Percentiles rank a stretch among this genome's conserved stretches.
phyloP scores from a whole-genome alignment of 2,329 filamentous ascomycete genomes.

The Sarocladiaceae sp. region DNA sequence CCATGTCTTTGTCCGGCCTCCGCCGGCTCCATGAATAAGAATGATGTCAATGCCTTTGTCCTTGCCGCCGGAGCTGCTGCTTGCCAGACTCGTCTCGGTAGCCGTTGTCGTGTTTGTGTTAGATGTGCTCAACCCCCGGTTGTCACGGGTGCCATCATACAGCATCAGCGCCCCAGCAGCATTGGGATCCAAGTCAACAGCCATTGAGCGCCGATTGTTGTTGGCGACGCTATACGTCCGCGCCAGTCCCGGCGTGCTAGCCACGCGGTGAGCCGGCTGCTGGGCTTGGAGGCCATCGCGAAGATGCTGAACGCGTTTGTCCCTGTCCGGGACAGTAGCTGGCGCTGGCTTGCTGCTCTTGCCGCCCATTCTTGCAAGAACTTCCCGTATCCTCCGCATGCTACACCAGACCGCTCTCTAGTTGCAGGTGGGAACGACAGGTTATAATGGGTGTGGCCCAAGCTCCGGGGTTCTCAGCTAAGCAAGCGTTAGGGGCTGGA shows the following conservation, averaged over 20 bases:
- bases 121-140: conserved; percentile 1
- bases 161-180: not conserved
- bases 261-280: conserved; percentile 1
- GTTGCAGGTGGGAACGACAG: too few species aligned
- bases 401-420: too few species aligned
- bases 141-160: conserved; percentile 4
- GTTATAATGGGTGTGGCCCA: too few species aligned
- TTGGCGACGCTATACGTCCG: not conserved
- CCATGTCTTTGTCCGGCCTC: conserved; percentile 3
- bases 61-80: conserved; percentile 5
- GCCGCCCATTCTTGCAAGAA: conserved; percentile 9
- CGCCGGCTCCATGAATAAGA: conserved; percentile 2
- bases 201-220: conserved; percentile 3
- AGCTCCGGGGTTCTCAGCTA: not conserved
- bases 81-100: not conserved
- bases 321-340: conserved; percentile 5
- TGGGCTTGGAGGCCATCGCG: conserved; percentile 5
- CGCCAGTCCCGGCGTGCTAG: not conserved
- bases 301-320: conserved; percentile 5
- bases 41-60: conserved; percentile 8
- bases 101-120: not conserved
- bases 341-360: conserved; percentile 9
- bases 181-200: conserved; percentile 2
- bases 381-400: conserved; percentile 9
- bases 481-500: too few species aligned